A percentile compares a stretch with the other conserved stretches of the same genome.
Conservation (phyloP, 2,329 filamentous ascomycete species). For the Fusarium irregulare region DNA sequence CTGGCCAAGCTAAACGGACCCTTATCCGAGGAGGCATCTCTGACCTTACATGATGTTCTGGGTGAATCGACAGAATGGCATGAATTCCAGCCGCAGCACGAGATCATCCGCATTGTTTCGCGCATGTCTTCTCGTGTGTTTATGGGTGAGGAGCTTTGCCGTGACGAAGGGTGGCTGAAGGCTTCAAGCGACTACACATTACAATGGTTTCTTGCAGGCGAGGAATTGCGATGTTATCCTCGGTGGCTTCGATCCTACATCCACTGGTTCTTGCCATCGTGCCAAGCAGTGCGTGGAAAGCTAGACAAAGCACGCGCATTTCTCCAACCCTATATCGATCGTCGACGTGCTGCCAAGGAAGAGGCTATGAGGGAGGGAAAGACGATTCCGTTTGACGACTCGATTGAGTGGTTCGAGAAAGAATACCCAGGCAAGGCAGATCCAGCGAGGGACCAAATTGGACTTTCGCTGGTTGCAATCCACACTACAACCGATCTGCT, state of each 20-base stretch:
- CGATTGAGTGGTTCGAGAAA: slow-evolving; percentile 65
- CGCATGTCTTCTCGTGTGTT: slow-evolving; percentile 51
- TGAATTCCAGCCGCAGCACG: not conserved
- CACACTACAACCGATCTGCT: slow-evolving; percentile 60
- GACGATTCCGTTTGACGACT: slow-evolving; percentile 50
- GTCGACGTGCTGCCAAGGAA: slow-evolving; percentile 50
- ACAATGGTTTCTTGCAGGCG: slow-evolving; percentile 48
- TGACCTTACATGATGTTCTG: not conserved
- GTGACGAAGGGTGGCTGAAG: slow-evolving; percentile 58
- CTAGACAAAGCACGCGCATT: slow-evolving; percentile 44
- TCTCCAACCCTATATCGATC: not conserved
- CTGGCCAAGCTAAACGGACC: slow-evolving; percentile 1
- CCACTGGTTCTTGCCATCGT: slow-evolving; percentile 55
- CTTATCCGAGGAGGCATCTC: not conserved
- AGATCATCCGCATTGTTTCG: not conserved
- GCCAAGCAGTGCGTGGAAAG: slow-evolving; percentile 49
- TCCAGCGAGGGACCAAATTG: slow-evolving; percentile 28
- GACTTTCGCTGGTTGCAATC: slow-evolving; percentile 60
- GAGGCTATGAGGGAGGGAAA: not conserved
- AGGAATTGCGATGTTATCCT: slow-evolving; percentile 55
- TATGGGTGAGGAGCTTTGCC: slow-evolving; percentile 53
- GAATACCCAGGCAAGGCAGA: slow-evolving; percentile 49
- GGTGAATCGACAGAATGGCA: slow-evolving; percentile 8
- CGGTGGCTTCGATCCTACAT: slow-evolving; percentile 58
- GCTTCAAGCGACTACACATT: slow-evolving; percentile 59